These are phyloP conservation scores for Rutstroemia sp. DNA, from an alignment of 2,329 filamentous ascomycete species.

Conservation along the genomic window DNA sequence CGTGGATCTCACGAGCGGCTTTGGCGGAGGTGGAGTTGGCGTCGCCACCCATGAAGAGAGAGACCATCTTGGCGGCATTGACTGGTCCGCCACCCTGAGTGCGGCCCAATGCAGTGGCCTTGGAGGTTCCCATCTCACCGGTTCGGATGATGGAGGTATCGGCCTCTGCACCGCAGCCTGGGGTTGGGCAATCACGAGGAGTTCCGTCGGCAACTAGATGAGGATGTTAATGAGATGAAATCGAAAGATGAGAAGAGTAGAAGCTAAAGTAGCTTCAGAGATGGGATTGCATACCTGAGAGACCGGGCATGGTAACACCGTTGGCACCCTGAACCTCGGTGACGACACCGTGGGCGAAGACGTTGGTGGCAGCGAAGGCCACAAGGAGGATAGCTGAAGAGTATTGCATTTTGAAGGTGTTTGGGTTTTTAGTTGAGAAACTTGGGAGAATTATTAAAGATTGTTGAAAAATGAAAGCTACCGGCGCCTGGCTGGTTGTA, in stretches of 20 bases:
- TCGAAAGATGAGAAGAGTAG: conserved; percentile 10
- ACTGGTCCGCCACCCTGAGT: conserved; percentile 54
- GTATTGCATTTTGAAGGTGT: conserved; percentile 39
- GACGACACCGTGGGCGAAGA: conserved; percentile 52
- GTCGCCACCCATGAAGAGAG: conserved; percentile 50
- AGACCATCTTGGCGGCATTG: conserved; percentile 48
- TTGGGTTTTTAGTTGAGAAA: conserved; percentile 4
- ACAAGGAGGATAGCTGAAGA: conserved; percentile 38
- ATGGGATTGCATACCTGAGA: conserved; percentile 37
- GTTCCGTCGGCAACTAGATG: conserved; percentile 52
- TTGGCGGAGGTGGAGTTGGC: conserved; percentile 34
- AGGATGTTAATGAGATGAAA: conserved; percentile 12
- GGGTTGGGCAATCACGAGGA: conserved; percentile 57
- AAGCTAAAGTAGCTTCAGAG: not conserved
- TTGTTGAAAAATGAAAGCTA: conserved; percentile 11
- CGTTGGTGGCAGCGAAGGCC: conserved; percentile 37
- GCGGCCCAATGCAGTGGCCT: conserved; percentile 54
- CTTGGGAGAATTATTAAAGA: conserved; percentile 6
- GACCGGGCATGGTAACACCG: conserved; percentile 54
- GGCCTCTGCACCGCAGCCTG: conserved; percentile 56
- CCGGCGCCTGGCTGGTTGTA: conserved; percentile 23
- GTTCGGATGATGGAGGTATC: conserved; percentile 65
- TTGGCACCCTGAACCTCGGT: conserved; percentile 51
- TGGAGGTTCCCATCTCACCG: conserved; percentile 46
- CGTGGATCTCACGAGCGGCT: conserved; percentile 67